A percentile compares a stretch with the other conserved stretches of the same genome.
These are phyloP conservation scores for Xerocomellus chrysenteron DNA, from an alignment of 768 basidiomycete species.

Conservation along the genomic window DNA sequence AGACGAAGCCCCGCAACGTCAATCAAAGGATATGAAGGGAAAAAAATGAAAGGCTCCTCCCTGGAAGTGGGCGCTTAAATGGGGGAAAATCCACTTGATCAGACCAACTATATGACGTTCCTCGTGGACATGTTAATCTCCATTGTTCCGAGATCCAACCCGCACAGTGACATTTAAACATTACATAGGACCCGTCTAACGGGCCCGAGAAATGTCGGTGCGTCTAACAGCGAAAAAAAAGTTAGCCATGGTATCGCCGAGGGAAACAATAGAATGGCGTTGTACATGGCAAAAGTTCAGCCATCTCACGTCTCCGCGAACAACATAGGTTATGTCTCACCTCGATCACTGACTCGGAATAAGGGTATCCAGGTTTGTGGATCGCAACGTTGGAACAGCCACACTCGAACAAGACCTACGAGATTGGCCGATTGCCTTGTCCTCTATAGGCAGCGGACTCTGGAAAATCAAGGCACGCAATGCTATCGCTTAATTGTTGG, in stretches of 20 bases:
- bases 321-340: conserved; percentile 32
- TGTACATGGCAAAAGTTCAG: conserved; percentile 3
- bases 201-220: conserved; percentile 9
- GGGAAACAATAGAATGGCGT: conserved; percentile 24
- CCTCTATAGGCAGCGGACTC: background rate
- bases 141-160: conserved; percentile 23
- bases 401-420: conserved; percentile 12
- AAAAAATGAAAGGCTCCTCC: conserved; percentile 1
- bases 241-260: conserved; percentile 5
- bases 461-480: conserved; percentile 5
- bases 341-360: conserved; percentile 22
- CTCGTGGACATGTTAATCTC: conserved; percentile 3
- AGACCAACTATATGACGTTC: conserved; percentile 9
- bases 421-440: background rate
- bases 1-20: conserved; percentile 51
- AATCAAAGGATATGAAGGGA: conserved; percentile 15
- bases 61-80: conserved; percentile 20
- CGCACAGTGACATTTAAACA: conserved; percentile 1
- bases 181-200: conserved; percentile 3
- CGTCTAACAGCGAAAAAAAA: conserved; percentile 24
- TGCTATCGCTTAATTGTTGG: background rate
- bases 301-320: conserved; percentile 12
- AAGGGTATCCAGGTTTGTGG: conserved; percentile 11
- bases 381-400: conserved; percentile 13
- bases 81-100: conserved; percentile 4